Base-by-base conservation (phyloP, 495 filamentous ascomycete genomes). In the Gamarada debralockiae region DNA sequence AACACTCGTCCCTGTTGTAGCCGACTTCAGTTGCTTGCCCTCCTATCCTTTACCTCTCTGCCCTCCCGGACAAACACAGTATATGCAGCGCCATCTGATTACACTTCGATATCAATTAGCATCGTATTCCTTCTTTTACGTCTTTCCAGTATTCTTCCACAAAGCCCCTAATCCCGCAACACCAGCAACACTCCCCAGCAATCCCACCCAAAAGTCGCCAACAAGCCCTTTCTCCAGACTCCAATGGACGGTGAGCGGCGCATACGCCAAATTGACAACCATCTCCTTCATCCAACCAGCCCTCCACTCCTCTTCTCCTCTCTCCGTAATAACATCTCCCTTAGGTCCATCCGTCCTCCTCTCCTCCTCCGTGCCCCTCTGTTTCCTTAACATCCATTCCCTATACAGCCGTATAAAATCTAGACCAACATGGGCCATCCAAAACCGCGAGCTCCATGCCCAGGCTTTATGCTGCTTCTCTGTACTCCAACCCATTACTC, bases 401-500 rank as follows among this genome's bases (percentile, higher is more conserved):
- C 57, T 33, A 18, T 38, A 64, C 61, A 96, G 68, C 38, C 83
- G 71, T 24, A 81, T 77, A 55, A 91, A 80, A 70, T 96, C 86
- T 34, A 93, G 69, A 51, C 76, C 82, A 25, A 93, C 83, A 70
- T 90, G 88, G 14, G 73, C 75, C 48, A 82, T 82, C 92, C 92
- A 96, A 57, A 85, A 86, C 14, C 91, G 71, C 14, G 76, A 79
- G 65, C 88, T 89, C 88, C 87, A 95, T 29, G 83, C 61, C 67
- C 78, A 83, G 65, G 81, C 83, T 51, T 70, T 72, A 22, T 64
- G 72, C 63, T 79, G 73, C 46, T 67, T 65, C 48, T 74, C 61
- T 3, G 78, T 75, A 18, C 75, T 75, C 66, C 75, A 80, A 2
- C 73, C 74, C 24, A 95, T 61, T 0, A 96, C 75, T 15, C 81